Percentiles rank a stretch among this genome's conserved stretches.
phyloP scores from a whole-genome alignment of 2,329 filamentous ascomycete genomes.

The Sporothrix variecibatus region DNA sequence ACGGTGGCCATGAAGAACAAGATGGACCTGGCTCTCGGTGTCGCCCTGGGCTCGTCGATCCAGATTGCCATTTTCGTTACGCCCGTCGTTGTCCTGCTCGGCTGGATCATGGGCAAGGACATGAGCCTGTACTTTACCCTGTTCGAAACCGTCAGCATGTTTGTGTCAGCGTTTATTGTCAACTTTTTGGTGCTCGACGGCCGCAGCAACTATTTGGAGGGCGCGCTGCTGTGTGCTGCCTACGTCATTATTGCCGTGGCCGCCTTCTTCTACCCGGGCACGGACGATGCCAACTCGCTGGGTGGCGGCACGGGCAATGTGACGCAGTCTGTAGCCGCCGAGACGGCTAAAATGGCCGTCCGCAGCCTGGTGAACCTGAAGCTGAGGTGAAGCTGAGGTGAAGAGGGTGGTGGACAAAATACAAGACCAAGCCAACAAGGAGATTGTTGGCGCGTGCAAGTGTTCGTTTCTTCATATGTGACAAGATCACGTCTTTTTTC shows the following conservation, averaged over 20 bases:
- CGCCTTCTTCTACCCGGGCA: conserved; percentile 34
- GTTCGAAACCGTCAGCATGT: conserved; percentile 74
- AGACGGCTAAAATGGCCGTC: conserved; percentile 16
- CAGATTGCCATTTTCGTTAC: conserved; percentile 65
- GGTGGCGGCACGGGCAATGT: conserved; percentile 28
- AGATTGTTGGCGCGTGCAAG: not conserved
- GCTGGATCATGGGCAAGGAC: conserved; percentile 57
- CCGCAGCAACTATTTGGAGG: conserved; percentile 64
- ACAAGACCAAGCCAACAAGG: not conserved
- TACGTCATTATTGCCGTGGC: conserved; percentile 38
- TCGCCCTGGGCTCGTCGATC: conserved; percentile 61
- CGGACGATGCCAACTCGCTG: conserved; percentile 31
- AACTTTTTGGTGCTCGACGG: conserved; percentile 76
- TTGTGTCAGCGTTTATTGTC: conserved; percentile 70
- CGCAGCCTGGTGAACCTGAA: conserved; percentile 15
- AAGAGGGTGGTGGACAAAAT: not conserved
- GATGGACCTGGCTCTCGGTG: conserved; percentile 62
- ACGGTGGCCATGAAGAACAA: conserved; percentile 62
- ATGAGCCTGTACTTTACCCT: conserved; percentile 71
- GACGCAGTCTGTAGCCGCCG: not conserved
- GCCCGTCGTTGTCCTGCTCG: conserved; percentile 60
- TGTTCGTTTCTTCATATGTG: too few species aligned
- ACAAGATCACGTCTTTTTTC: not conserved
- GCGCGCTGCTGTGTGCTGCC: conserved; percentile 36
- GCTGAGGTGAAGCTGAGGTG: not conserved